These are phyloP conservation scores for Pseudogymnoascus sp. DNA, from an alignment of 2,329 filamentous ascomycete species.

Conservation along the genomic window DNA sequence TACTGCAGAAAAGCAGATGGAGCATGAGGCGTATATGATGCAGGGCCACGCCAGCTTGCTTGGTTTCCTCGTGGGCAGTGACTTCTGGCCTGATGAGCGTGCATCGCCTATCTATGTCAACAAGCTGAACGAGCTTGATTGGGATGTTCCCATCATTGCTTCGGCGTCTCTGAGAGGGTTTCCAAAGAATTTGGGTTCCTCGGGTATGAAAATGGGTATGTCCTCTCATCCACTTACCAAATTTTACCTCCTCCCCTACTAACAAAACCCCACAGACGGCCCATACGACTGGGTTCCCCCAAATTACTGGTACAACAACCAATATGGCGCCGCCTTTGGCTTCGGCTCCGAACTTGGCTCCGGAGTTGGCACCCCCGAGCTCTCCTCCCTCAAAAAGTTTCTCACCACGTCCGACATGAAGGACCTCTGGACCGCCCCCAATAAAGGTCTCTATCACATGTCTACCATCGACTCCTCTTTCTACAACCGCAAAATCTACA, in stretches of 20 bases:
- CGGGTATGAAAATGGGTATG: conserved; percentile 54
- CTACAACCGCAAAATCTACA: conserved; percentile 49
- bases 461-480: conserved; percentile 48
- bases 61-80: conserved; percentile 51
- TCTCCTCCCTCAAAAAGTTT: conserved; percentile 46
- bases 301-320: conserved; percentile 53
- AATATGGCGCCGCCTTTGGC: conserved; percentile 50
- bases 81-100: conserved; percentile 53
- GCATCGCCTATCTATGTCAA: conserved; percentile 47
- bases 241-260: background rate
- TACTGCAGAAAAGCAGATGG: conserved; percentile 47
- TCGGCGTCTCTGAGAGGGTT: conserved; percentile 49
- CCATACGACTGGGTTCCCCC: conserved; percentile 61
- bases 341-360: conserved; percentile 56
- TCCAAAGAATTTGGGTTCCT: conserved; percentile 42
- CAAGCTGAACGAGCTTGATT: conserved; percentile 42
- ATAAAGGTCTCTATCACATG: conserved; percentile 52
- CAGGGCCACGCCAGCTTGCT: conserved; percentile 53
- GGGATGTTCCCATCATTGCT: conserved; percentile 49
- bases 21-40: conserved; percentile 52
- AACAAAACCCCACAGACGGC: conserved; percentile 32
- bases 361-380: conserved; percentile 54
- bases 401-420: conserved; percentile 42
- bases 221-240: background rate
- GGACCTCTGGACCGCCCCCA: conserved; percentile 47